Conservation (phyloP, 768 basidiomycete species). For the Lepiota brunneoincarnata region DNA sequence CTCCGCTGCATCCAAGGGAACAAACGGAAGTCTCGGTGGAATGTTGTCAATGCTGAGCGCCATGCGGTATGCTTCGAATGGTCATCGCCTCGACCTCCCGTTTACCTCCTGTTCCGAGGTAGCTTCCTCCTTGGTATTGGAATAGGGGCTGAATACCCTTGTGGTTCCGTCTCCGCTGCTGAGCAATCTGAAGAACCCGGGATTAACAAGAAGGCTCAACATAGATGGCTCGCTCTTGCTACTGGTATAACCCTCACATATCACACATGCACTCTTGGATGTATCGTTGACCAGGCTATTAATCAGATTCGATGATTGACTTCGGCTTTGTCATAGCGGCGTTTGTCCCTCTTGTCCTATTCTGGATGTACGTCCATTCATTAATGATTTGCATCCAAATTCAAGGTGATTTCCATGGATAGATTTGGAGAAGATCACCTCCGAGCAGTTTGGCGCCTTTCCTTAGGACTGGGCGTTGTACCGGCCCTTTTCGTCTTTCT, state of each 20-base stretch:
- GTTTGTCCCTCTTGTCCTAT: conserved; percentile 82
- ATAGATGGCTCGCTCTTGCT: conserved; percentile 83
- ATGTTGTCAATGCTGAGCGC: conserved; percentile 76
- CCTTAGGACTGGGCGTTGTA: conserved; percentile 81
- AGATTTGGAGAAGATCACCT: conserved; percentile 81
- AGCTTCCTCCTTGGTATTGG: conserved; percentile 90
- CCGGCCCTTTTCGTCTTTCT: conserved; percentile 78
- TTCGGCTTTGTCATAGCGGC: conserved; percentile 75
- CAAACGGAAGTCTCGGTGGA: conserved; percentile 63
- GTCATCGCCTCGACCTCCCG: not conserved
- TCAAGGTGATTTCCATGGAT: too few relatives aligned
- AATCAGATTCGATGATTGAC: conserved; percentile 79
- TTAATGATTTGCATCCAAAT: too few relatives aligned
- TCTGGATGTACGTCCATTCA: conserved; percentile 85
- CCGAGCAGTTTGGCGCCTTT: conserved; percentile 83
- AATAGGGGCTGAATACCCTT: conserved; percentile 87
- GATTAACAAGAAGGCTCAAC: conserved; percentile 76
- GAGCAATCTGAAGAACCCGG: conserved; percentile 87
- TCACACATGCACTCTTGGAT: not conserved
- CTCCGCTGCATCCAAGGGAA: conserved; percentile 80
- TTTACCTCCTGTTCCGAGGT: not conserved
- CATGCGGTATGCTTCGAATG: conserved; percentile 55
- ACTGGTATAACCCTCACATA: conserved; percentile 64
- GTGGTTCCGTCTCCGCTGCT: conserved; percentile 83
- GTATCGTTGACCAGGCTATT: not conserved